A percentile compares a stretch with the other conserved stretches of the same genome.
Conservation (phyloP, 495 filamentous ascomycete genomes). For the Penicillium goetzii region DNA sequence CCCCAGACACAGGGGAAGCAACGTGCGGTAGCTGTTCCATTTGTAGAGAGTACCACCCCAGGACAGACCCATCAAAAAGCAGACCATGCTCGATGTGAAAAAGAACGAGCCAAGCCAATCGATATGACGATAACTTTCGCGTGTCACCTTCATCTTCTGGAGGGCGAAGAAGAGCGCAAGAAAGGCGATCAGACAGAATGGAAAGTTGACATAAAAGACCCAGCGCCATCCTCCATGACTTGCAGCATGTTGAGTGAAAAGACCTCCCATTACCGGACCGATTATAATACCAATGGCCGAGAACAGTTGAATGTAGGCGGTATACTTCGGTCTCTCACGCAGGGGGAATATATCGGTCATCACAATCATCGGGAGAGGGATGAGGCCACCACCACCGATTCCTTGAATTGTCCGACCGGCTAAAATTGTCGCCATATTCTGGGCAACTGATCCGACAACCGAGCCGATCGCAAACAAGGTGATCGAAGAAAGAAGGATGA, state of each 20-base stretch:
- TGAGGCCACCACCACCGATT: conserved; percentile 43
- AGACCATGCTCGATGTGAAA: conserved; percentile 39
- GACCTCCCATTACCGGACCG: conserved; percentile 38
- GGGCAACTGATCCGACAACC: conserved; percentile 44
- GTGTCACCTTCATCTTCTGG: conserved; percentile 7
- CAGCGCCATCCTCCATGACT: conserved; percentile 35
- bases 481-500: conserved; percentile 29
- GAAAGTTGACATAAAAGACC: conserved; percentile 36
- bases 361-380: conserved; percentile 32
- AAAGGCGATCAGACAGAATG: conserved; percentile 20
- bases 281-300: conserved; percentile 34
- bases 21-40: conserved; percentile 4
- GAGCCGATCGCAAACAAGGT: conserved; percentile 42
- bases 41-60: conserved; percentile 11
- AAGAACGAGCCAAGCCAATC: conserved; percentile 25
- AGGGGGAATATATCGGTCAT: conserved; percentile 37
- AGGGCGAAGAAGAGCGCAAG: conserved; percentile 9
- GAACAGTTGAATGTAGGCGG: conserved; percentile 22
- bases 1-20: conserved; percentile 4
- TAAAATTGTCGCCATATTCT: conserved; percentile 39
- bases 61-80: conserved; percentile 24
- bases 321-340: conserved; percentile 36
- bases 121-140: not conserved
- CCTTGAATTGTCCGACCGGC: conserved; percentile 47
- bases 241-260: conserved; percentile 23